phyloP scores from a whole-genome alignment of 2,329 filamentous ascomycete species.

The Sporothrix protearum region DNA sequence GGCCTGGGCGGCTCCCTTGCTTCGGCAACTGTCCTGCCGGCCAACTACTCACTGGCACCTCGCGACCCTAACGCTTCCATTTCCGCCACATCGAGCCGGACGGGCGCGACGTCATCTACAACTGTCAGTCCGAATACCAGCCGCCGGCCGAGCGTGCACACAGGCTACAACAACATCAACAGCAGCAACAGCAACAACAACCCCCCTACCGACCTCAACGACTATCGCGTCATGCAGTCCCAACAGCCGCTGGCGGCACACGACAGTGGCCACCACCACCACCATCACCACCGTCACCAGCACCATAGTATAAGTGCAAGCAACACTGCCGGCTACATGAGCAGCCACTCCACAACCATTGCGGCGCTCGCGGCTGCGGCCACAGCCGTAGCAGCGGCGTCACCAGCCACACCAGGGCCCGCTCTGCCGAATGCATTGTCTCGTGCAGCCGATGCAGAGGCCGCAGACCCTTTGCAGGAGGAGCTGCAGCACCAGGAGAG shows the following conservation, averaged over 20 bases:
- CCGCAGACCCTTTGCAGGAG: background rate
- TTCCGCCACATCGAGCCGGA: background rate
- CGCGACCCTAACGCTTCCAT: background rate
- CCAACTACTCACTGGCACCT: slow-evolving; percentile 14
- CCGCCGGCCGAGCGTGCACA: slow-evolving; percentile 22
- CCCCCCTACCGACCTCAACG: background rate
- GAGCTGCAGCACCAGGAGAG: slow-evolving; percentile 8
- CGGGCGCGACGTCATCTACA: background rate
- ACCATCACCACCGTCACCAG: slow-evolving; percentile 4
- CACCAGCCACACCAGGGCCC: slow-evolving; percentile 8
- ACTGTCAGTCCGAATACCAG: slow-evolving; percentile 21
- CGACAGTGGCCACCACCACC: slow-evolving; percentile 9
- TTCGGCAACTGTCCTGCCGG: slow-evolving; percentile 32
- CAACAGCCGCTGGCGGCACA: background rate
- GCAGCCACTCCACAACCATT: slow-evolving; percentile 21
- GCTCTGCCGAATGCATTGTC: background rate
- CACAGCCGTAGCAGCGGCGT: slow-evolving; percentile 8
- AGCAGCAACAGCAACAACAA: background rate
- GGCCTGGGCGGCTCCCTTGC: background rate
- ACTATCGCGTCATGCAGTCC: background rate
- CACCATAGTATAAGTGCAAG: background rate
- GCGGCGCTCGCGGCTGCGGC: slow-evolving; percentile 24
- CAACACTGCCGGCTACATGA: background rate
- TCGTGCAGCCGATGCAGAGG: background rate
- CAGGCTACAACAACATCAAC: background rate